phyloP scores from a whole-genome alignment of 257 asterid species.

The Solanum tarapatanum region DNA sequence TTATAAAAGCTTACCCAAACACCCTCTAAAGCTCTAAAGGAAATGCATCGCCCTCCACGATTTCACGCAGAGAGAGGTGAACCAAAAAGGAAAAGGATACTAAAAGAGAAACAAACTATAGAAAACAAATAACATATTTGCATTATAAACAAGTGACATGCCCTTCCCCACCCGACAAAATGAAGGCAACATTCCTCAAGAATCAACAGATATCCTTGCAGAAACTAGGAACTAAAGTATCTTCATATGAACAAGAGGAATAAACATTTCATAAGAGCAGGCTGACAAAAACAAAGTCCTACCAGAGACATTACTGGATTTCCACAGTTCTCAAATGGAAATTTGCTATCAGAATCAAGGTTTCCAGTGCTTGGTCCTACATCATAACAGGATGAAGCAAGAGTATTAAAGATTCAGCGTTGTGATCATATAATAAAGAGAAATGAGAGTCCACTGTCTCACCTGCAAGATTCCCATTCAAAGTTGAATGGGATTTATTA shows the following conservation, averaged over 20 bases:
- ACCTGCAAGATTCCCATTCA: conserved; percentile 47
- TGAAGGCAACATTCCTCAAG: neutral
- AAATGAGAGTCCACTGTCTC: neutral
- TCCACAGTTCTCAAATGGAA: conserved; percentile 63
- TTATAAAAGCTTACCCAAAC: neutral
- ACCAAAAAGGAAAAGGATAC: neutral
- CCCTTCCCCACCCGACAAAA: neutral
- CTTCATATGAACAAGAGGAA: neutral
- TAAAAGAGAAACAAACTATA: neutral
- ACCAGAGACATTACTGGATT: conserved; percentile 94
- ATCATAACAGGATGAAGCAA: conserved; percentile 1
- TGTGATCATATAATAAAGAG: neutral
- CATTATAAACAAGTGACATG: neutral
- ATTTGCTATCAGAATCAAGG: conserved; percentile 37
- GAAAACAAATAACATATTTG: neutral
- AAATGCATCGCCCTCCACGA: neutral
- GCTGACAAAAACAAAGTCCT: neutral
- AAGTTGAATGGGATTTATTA: conserved; percentile 30
- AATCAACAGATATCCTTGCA: neutral
- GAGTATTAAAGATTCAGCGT: neutral
- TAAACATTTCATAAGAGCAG: neutral
- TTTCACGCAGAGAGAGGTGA: neutral
- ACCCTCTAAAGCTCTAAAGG: neutral
- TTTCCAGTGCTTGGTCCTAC: conserved; percentile 42
- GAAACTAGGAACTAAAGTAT: neutral